Evolutionary conservation across 1,284 basidiomycete genomes (phyloP).

Genomic region (Rhodofomes roseus): DNA sequence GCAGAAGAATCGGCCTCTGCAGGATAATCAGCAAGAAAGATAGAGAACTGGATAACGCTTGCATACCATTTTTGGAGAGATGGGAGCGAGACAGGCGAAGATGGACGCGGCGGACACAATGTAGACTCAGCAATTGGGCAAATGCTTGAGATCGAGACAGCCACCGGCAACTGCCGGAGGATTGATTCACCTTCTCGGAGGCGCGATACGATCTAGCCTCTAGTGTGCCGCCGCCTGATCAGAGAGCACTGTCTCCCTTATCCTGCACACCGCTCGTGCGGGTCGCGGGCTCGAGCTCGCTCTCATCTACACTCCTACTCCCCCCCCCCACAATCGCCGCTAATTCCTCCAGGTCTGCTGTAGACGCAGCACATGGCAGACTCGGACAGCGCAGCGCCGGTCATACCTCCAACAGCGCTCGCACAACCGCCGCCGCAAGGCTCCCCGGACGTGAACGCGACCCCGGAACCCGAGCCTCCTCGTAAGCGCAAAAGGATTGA

Average conservation of each 20-base stretch:
- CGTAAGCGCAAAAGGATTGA: slow-evolving; percentile 1
- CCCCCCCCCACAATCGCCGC: not conserved
- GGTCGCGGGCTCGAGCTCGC: not conserved
- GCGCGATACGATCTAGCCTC: not conserved
- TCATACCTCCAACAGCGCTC: slow-evolving; percentile 4
- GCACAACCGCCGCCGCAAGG: not conserved
- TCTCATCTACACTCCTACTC: not conserved
- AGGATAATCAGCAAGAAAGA: not conserved
- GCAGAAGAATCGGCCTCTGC: slow-evolving; percentile 32
- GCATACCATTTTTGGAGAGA: slow-evolving; percentile 27
- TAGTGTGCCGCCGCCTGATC: not conserved
- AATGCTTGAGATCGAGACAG: not conserved
- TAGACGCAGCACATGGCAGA: not conserved
- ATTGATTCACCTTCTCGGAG: not conserved
- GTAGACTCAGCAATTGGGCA: not conserved
- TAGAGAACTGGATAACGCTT: not conserved
- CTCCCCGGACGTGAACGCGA: slow-evolving; percentile 10
- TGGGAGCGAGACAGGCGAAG: not conserved
- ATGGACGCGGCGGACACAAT: not conserved
- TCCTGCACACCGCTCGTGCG: not conserved
- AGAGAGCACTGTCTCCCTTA: not conserved
- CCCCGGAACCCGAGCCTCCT: not conserved
- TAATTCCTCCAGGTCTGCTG: not conserved
- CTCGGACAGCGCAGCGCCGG: not conserved
- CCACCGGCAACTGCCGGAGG: not conserved